phyloP scores from a whole-genome alignment of 768 basidiomycete species.

The Rhizopogon salebrosus region DNA sequence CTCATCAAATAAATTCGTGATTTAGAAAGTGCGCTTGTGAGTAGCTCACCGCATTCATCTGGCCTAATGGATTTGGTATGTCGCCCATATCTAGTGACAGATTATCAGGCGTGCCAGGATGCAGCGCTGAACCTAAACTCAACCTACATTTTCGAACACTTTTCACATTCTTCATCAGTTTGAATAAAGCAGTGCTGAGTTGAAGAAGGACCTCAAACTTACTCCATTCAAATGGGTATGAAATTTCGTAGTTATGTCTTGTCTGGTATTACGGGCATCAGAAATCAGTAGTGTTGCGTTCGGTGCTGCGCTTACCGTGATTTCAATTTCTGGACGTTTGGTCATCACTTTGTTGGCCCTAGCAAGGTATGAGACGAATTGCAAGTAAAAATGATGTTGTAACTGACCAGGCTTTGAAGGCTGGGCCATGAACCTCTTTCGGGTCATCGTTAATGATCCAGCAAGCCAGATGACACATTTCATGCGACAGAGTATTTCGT shows the following conservation, averaged over 20 bases:
- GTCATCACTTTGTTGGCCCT: slow-evolving; percentile 69
- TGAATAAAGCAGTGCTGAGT: slow-evolving; percentile 5
- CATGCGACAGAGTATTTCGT: slow-evolving; percentile 78
- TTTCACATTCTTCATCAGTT: slow-evolving; percentile 46
- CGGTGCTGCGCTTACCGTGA: slow-evolving; percentile 40
- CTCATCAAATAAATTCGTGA: not conserved
- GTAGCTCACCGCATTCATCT: slow-evolving; percentile 52
- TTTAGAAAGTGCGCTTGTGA: not conserved
- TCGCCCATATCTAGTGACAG: slow-evolving; percentile 55
- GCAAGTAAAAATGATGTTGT: not conserved
- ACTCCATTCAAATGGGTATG: slow-evolving; percentile 73
- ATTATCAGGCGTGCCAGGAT: slow-evolving; percentile 1
- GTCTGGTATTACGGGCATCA: slow-evolving; percentile 36
- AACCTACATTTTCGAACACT: slow-evolving; percentile 58
- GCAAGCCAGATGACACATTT: slow-evolving; percentile 88
- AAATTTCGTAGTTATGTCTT: slow-evolving; percentile 71
- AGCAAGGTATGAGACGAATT: not conserved
- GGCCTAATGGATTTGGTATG: slow-evolving; percentile 69
- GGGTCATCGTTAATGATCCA: slow-evolving; percentile 75
- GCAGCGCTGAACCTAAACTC: not conserved
- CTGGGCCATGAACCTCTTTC: slow-evolving; percentile 66
- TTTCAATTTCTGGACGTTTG: slow-evolving; percentile 62
- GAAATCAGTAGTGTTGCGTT: not conserved
- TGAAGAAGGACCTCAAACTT: slow-evolving; percentile 19
- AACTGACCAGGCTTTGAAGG: slow-evolving; percentile 68